phyloP scores from a whole-genome alignment of 1,284 basidiomycete species.

The Rhodotorula glutinis region DNA sequence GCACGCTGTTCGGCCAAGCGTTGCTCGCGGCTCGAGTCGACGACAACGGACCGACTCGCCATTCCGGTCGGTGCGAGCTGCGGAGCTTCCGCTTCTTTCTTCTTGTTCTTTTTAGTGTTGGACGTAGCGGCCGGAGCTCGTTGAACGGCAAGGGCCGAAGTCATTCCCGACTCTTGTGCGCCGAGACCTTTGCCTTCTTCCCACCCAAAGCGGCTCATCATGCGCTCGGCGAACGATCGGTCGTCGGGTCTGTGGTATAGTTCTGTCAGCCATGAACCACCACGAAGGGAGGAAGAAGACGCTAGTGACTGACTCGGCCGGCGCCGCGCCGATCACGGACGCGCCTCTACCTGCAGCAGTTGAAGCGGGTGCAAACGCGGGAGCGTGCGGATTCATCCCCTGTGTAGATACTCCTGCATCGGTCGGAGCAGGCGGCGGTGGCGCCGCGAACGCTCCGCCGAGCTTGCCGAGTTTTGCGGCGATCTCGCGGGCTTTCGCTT shows the following conservation, averaged over 20 bases:
- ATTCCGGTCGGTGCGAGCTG: slow-evolving; percentile 35
- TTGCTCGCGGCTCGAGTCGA: slow-evolving; percentile 26
- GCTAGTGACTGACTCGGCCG: slow-evolving; percentile 17
- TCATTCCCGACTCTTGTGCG: slow-evolving; percentile 74
- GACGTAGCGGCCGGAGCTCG: neutral
- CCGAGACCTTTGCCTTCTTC: slow-evolving; percentile 88
- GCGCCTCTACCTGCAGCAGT: neutral
- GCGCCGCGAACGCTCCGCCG: slow-evolving; percentile 13
- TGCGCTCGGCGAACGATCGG: slow-evolving; percentile 67
- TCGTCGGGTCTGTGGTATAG: slow-evolving; percentile 15
- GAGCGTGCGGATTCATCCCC: neutral
- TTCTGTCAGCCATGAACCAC: neutral
- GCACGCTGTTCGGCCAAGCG: slow-evolving; percentile 25
- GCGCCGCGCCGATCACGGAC: neutral
- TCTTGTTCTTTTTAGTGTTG: neutral
- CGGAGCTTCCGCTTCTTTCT: slow-evolving; percentile 45
- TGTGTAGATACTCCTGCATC: neutral
- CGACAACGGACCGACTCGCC: slow-evolving; percentile 12
- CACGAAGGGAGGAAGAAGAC: no score
- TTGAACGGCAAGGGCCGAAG: slow-evolving; percentile 63
- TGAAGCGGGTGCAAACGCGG: slow-evolving; percentile 8
- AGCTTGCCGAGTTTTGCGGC: slow-evolving; percentile 41
- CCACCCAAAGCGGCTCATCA: slow-evolving; percentile 93
- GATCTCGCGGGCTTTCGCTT: slow-evolving; percentile 43
- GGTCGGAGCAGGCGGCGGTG: slow-evolving; percentile 9